phyloP scores from a whole-genome alignment of 208 protist species.

The Plasmodiophora brassicae region DNA sequence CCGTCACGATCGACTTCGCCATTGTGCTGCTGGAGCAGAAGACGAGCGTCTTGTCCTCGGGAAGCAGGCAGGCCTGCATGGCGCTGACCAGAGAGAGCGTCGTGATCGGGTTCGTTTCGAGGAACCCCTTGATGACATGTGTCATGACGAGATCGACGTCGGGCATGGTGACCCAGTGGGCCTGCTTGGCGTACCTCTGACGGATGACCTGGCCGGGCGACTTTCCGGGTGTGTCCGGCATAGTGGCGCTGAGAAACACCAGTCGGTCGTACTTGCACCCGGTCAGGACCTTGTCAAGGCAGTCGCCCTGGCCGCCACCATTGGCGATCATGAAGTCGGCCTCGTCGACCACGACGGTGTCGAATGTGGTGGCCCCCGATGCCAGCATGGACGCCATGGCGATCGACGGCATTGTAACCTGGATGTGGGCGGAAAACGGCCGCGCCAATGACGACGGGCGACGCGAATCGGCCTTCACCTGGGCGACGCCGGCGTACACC shows the following conservation, averaged over 20 bases:
- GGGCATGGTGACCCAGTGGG: background rate
- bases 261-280: background rate
- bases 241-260: background rate
- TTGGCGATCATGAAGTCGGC: background rate
- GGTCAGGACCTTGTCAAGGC: background rate
- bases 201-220: no score
- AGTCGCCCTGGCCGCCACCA: background rate
- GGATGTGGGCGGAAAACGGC: background rate
- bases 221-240: no score
- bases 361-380: background rate
- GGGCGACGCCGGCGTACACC: background rate
- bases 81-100: background rate
- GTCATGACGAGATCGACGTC: no score
- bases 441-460: background rate
- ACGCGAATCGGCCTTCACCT: background rate
- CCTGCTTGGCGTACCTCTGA: background rate
- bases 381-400: background rate
- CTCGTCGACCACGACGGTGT: background rate
- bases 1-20: background rate
- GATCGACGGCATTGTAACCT: background rate
- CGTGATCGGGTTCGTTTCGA: background rate
- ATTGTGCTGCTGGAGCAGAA: background rate
- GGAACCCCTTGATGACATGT: background rate
- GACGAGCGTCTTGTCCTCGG: background rate
- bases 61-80: background rate